Evolutionary conservation across 2,329 filamentous ascomycete species (phyloP).

Genomic region (Ophiostoma perfectum): DNA sequence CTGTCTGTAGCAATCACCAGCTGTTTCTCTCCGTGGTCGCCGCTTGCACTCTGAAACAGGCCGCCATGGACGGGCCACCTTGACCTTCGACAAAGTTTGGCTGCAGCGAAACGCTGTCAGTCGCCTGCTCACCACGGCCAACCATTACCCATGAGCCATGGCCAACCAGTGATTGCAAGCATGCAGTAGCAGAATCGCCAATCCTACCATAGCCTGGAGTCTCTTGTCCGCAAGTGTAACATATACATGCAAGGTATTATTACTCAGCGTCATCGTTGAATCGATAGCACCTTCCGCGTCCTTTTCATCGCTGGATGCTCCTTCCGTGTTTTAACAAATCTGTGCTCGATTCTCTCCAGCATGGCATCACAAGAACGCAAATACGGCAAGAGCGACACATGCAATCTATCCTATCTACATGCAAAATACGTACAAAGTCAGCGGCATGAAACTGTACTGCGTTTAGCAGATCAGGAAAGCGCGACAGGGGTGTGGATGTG

Average conservation of each 20-base stretch:
- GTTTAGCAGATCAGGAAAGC: constrained; percentile 23
- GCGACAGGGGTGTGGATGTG: constrained; percentile 21
- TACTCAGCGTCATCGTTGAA: not conserved
- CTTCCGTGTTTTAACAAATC: not conserved
- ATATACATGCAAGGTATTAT: not conserved
- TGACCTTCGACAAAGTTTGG: not conserved
- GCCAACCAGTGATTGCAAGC: not conserved
- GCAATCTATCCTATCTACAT: not conserved
- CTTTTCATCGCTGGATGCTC: constrained; percentile 5
- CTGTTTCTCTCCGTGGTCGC: not conserved
- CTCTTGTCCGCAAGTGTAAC: not conserved
- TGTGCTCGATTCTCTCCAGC: too few relatives aligned
- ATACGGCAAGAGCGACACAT: not conserved
- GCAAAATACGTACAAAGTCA: not conserved
- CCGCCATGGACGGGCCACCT: not conserved
- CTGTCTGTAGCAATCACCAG: too few relatives aligned
- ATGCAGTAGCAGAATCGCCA: not conserved
- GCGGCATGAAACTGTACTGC: constrained; percentile 23
- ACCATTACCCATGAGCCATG: not conserved
- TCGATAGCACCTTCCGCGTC: constrained; percentile 7
- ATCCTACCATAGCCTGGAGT: not conserved
- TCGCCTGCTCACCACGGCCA: not conserved
- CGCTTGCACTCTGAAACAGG: not conserved
- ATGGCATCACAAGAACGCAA: too few relatives aligned
- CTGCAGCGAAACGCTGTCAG: not conserved